phyloP scores from a whole-genome alignment of 768 basidiomycete species.

The Chiua virens region DNA sequence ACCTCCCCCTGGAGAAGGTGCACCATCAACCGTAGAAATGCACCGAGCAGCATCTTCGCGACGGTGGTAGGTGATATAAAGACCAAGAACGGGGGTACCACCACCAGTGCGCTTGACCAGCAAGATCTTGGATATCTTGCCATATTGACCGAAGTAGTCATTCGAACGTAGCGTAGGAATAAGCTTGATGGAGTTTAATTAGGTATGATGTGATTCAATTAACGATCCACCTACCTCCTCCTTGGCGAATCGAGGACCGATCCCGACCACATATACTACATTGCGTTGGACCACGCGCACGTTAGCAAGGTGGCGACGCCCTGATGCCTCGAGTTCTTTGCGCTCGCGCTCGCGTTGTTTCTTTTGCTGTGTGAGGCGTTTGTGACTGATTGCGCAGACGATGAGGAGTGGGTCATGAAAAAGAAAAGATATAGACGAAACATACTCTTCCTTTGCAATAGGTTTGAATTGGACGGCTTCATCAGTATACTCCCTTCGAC shows the following conservation, averaged over 20 bases:
- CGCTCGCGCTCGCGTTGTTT: conserved; percentile 92
- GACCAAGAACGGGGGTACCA: conserved; percentile 76
- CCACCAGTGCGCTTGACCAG: conserved; percentile 86
- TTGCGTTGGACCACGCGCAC: conserved; percentile 96
- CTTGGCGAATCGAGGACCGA: conserved; percentile 90
- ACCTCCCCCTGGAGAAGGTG: conserved; percentile 85
- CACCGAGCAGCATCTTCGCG: conserved; percentile 94
- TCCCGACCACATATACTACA: conserved; percentile 94
- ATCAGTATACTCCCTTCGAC: conserved; percentile 89
- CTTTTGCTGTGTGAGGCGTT: conserved; percentile 93
- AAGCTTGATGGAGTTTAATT: conserved; percentile 47
- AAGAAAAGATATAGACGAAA: conserved; percentile 15
- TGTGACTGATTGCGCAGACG: conserved; percentile 59
- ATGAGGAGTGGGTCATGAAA: conserved; percentile 15
- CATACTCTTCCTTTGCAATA: conserved; percentile 93
- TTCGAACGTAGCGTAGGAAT: conserved; percentile 90
- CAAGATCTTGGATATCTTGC: conserved; percentile 94
- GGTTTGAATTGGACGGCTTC: conserved; percentile 94
- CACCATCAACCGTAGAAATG: conserved; percentile 91
- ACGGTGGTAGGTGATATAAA: conserved; percentile 95
- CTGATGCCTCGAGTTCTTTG: conserved; percentile 88
- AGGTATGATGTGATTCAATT: neutral
- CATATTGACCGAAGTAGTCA: conserved; percentile 98
- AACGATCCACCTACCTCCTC: conserved; percentile 73
- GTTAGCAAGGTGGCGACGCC: conserved; percentile 84